Conservation (phyloP, 2,329 filamentous ascomycete genomes). For the Sphaerulina musiva region DNA sequence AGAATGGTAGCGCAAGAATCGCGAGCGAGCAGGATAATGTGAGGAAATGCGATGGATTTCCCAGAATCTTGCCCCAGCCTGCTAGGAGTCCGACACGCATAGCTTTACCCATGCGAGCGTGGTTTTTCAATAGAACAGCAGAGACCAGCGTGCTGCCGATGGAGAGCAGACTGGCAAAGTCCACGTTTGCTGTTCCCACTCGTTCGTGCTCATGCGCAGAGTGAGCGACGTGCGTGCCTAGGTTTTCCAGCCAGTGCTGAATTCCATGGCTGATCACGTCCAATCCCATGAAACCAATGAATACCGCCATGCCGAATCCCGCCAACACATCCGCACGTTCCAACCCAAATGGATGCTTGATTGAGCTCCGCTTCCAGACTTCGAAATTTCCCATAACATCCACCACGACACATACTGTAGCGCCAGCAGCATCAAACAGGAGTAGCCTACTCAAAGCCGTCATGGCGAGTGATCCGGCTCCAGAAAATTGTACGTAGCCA, state of each 20-base stretch:
- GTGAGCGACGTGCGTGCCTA: slow-evolving; percentile 66
- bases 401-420: slow-evolving; percentile 82
- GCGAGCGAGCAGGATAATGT: slow-evolving; percentile 80
- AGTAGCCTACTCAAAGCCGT: slow-evolving; percentile 89
- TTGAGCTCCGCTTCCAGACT: slow-evolving; percentile 87
- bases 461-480: slow-evolving; percentile 79
- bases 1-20: slow-evolving; percentile 71
- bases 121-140: slow-evolving; percentile 80
- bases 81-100: slow-evolving; percentile 82
- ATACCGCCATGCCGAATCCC: slow-evolving; percentile 91
- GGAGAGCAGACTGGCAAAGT: slow-evolving; percentile 73
- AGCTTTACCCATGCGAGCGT: slow-evolving; percentile 82
- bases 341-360: slow-evolving; percentile 84
- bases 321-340: slow-evolving; percentile 90
- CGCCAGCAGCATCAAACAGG: slow-evolving; percentile 90
- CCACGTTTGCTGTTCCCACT: slow-evolving; percentile 68
- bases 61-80: slow-evolving; percentile 75
- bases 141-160: slow-evolving; percentile 78
- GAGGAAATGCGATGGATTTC: slow-evolving; percentile 90
- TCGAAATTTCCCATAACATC: slow-evolving; percentile 96
- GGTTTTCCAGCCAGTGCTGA: slow-evolving; percentile 79
- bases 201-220: slow-evolving; percentile 49
- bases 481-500: slow-evolving; percentile 76
- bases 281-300: slow-evolving; percentile 94
- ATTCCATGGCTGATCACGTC: slow-evolving; percentile 91